Evolutionary conservation across 202 grass and related monocot genomes (phyloP), one percentile per base, ranked within the genome.

Genomic region (Setaria viridis): DNA sequence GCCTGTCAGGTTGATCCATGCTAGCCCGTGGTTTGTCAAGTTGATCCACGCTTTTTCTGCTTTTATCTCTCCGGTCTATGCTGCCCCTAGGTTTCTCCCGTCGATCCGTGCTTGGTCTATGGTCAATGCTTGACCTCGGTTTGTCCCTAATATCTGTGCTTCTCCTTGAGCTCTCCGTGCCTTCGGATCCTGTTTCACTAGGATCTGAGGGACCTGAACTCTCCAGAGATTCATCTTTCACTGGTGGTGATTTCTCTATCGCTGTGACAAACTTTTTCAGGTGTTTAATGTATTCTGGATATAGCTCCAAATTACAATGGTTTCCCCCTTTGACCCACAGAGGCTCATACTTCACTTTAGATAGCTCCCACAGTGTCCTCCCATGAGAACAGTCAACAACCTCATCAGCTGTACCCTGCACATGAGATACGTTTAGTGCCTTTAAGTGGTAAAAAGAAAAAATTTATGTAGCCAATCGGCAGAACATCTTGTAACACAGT

Each of bases 341-440:
- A 83, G 90, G 90, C 53, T 92, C 93, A 66, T 95, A 95, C 70
- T 95, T 95, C 39, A 88, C 75, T 90, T 92, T 88, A 46, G 87
- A 90, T n/a, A 87, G 85, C 74, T 95, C 93, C 90, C 90, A 95
- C 57, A 92, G 82, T 58, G 86, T 60, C 66, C 86, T 92, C 25
- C 93, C 93, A 86, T 95, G 93, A 66, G 90, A 90, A 57, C 85
- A 92, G 65, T 95, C 93, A 2, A 95, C 93, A 67, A 95, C 85
- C 34, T 95, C 93, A 86, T 95, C 93, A 56, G 82, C 77, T 73
- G 90, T 95, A 85, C 93, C 93, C 93, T 95, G 67, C 70, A 86
- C 19, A 74, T 53, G 19, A 74, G 13, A 79, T 57, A 55, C 4
- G 1, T 76, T 84, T 41, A 71, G 8, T 54, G 33, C 37, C 16